A percentile compares a stretch with the other conserved stretches of the same genome.
These are phyloP conservation scores for Hygrocybe coccinea DNA, from an alignment of 768 basidiomycete species.

Conservation along the genomic window DNA sequence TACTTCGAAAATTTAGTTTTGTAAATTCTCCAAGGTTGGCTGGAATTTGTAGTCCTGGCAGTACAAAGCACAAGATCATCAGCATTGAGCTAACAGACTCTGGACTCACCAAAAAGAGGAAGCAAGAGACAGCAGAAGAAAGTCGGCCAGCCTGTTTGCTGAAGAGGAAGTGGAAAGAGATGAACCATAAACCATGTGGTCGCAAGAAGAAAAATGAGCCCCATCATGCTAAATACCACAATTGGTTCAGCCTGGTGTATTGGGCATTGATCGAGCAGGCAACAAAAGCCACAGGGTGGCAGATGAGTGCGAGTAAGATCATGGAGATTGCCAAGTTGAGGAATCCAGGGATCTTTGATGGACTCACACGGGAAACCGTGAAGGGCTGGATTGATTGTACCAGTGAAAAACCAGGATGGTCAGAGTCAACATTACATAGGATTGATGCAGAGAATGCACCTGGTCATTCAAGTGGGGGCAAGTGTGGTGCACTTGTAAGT, in stretches of 20 bases:
- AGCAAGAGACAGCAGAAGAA: not conserved
- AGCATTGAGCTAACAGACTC: not conserved
- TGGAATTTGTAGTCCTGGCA: no score
- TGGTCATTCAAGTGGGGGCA: slow-evolving; percentile 12
- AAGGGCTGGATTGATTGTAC: not conserved
- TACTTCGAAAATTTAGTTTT: no score
- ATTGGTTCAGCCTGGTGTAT: slow-evolving; percentile 8
- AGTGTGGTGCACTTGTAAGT: slow-evolving; percentile 10
- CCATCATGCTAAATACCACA: not conserved
- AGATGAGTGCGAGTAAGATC: slow-evolving; percentile 1
- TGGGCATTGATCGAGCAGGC: slow-evolving; percentile 1
- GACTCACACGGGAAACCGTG: not conserved
- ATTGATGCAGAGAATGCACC: slow-evolving; percentile 6
- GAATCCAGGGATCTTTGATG: slow-evolving; percentile 1
- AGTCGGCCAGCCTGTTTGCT: not conserved
- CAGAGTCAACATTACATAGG: not conserved
- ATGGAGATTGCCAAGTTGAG: not conserved
- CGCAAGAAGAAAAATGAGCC: slow-evolving; percentile 6
- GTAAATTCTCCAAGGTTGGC: no score
- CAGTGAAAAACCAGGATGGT: not conserved
- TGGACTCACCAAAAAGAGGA: not conserved
- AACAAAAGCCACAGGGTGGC: not conserved
- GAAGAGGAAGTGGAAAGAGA: not conserved
- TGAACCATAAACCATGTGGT: not conserved
- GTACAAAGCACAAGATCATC: slow-evolving; percentile 12